phyloP scores from a whole-genome alignment of 108 stramenopile genomes.

The Cyclotella baltica region DNA sequence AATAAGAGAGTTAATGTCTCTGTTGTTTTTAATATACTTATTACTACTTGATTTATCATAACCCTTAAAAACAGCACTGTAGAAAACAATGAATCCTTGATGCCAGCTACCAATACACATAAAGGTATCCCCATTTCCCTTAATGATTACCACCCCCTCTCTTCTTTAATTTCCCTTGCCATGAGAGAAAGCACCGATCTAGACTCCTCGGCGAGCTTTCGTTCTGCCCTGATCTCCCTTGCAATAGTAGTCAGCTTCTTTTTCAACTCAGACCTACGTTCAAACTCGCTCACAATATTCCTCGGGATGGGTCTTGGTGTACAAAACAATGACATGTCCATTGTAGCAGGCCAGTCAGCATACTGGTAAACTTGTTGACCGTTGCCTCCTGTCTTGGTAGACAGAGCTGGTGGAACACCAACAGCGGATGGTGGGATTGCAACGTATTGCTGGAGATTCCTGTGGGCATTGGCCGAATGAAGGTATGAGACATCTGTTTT shows the following conservation, averaged over 20 bases:
- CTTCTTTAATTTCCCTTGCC: conserved; percentile 4
- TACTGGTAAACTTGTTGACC: conserved; percentile 57
- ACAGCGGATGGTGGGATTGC: conserved; percentile 63
- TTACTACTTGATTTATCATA: too few species aligned
- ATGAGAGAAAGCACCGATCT: not conserved
- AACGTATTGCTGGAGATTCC: conserved; percentile 65
- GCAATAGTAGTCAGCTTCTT: conserved; percentile 7
- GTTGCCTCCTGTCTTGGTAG: conserved; percentile 20
- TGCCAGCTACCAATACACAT: not conserved
- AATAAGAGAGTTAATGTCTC: too few species aligned
- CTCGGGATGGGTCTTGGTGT: conserved; percentile 76
- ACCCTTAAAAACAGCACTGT: too few species aligned
- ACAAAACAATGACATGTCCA: conserved; percentile 66
- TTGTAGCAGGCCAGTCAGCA: conserved; percentile 75
- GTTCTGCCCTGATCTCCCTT: not conserved
- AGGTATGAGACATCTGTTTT: conserved; percentile 67
- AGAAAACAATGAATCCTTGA: too few species aligned
- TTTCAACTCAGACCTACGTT: conserved; percentile 68
- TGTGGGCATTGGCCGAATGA: conserved; percentile 77
- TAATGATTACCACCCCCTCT: not conserved
- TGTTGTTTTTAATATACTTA: too few species aligned
- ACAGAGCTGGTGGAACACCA: conserved; percentile 23
- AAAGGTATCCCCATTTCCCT: not conserved
- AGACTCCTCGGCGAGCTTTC: not conserved
- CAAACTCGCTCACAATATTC: conserved; percentile 85